These are phyloP conservation scores for Raphanus hybrid DNA, from an alignment of 441 rosid species.

Conservation along the genomic window DNA sequence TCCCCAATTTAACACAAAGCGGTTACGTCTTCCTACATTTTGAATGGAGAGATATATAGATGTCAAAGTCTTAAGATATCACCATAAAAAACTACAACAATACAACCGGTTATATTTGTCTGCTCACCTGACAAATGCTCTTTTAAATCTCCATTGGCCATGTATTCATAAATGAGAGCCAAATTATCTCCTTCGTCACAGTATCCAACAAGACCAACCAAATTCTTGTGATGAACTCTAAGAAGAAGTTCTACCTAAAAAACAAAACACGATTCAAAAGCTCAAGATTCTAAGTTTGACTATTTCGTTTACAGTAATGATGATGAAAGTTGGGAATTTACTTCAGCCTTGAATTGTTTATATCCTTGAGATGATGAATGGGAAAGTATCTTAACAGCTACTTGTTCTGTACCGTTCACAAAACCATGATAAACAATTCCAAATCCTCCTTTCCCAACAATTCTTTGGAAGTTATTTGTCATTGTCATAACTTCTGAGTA, in stretches of 20 bases:
- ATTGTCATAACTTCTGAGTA: slow-evolving; percentile 41
- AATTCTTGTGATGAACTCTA: slow-evolving; percentile 40
- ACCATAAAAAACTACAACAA: not conserved
- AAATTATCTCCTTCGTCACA: slow-evolving; percentile 45
- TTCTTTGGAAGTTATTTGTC: slow-evolving; percentile 46
- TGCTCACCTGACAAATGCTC: slow-evolving; percentile 42
- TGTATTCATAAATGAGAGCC: slow-evolving; percentile 54
- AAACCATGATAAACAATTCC: slow-evolving; percentile 49
- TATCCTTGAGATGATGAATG: slow-evolving; percentile 48
- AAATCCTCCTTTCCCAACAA: slow-evolving; percentile 50
- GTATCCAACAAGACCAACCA: slow-evolving; percentile 49
- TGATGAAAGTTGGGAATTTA: slow-evolving; percentile 11
- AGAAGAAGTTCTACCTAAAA: slow-evolving; percentile 43
- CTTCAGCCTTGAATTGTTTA: slow-evolving; percentile 51
- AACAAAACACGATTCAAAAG: not conserved
- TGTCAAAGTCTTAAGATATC: not conserved
- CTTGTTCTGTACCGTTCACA: slow-evolving; percentile 41
- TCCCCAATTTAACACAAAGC: slow-evolving; percentile 45
- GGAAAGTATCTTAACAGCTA: slow-evolving; percentile 52
- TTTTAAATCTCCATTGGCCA: slow-evolving; percentile 50
- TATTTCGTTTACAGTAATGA: not conserved
- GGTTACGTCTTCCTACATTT: slow-evolving; percentile 18
- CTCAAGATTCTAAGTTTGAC: not conserved
- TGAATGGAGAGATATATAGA: not conserved
- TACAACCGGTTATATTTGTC: not conserved